A percentile compares a stretch with the other conserved stretches of the same genome.
Conservation (phyloP, 345 rosid genomes). For the Turritis glabra region DNA sequence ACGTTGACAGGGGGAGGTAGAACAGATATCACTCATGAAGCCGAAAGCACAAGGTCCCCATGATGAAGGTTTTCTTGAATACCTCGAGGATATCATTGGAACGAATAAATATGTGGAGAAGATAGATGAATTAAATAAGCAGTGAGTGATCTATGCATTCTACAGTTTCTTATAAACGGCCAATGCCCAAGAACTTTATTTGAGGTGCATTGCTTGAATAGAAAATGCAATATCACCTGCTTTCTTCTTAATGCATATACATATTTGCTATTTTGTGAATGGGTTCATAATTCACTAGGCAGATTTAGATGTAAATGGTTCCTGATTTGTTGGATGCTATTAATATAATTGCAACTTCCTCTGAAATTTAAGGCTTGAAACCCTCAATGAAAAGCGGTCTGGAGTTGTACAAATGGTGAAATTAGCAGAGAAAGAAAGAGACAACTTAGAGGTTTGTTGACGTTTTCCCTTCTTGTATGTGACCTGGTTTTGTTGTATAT, state of each 20-base stretch:
- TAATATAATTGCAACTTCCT: constrained; percentile 19
- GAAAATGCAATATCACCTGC: background rate
- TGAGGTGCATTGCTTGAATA: background rate
- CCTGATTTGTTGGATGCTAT: constrained; percentile 12
- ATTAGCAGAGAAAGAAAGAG: constrained; percentile 95
- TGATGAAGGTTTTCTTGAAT: constrained; percentile 99
- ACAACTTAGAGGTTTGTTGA: constrained; percentile 80
- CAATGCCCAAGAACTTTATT: constrained; percentile 4
- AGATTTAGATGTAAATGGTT: constrained; percentile 9
- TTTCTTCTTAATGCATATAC: constrained; percentile 22
- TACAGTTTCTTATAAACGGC: constrained; percentile 6
- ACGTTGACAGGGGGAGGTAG: constrained; percentile 88
- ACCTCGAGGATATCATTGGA: constrained; percentile 94
- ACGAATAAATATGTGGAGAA: constrained; percentile 90
- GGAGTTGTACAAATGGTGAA: constrained; percentile 99
- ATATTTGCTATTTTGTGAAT: constrained; percentile 11
- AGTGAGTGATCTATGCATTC: constrained; percentile 54
- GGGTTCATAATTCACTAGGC: constrained; percentile 11
- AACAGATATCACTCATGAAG: constrained; percentile 98
- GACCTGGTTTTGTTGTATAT: constrained; percentile 5
- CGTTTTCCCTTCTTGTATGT: constrained; percentile 14
- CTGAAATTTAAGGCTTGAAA: constrained; percentile 61
- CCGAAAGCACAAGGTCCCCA: constrained; percentile 97
- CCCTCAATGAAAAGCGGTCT: constrained; percentile 83
- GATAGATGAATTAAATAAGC: constrained; percentile 76